Evolutionary conservation across 139 green algal species (phyloP).

Genomic region (Marvania coccoides): DNA sequence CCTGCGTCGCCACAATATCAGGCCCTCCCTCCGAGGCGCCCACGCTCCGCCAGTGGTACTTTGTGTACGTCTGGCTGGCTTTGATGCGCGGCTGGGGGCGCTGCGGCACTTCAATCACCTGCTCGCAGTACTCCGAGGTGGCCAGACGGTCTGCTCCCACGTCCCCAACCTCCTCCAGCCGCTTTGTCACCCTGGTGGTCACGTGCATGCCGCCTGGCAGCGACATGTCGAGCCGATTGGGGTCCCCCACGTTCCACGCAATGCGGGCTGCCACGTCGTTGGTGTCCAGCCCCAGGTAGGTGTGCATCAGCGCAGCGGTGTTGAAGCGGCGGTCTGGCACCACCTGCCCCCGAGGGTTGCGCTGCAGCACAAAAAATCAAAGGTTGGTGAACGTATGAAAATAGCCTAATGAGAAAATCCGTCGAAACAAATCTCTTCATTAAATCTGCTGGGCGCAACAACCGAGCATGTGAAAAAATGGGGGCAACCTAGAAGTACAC

Average conservation of each 20-base stretch:
- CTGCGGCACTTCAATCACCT: conserved; percentile 20
- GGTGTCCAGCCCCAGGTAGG: conserved; percentile 33
- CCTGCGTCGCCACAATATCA: conserved; percentile 70
- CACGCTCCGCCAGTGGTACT: conserved; percentile 65
- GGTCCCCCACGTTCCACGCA: conserved; percentile 56
- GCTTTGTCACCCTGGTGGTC: conserved; percentile 48
- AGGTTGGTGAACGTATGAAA: no score
- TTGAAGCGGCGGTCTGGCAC: conserved; percentile 74
- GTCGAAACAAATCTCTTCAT: not conserved
- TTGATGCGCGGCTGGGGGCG: conserved; percentile 45
- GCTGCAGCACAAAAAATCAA: not conserved
- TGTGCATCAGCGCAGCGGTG: conserved; percentile 50
- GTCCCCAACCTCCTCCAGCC: conserved; percentile 24
- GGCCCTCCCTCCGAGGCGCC: conserved; percentile 19
- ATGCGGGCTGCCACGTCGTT: conserved; percentile 35
- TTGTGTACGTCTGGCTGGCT: conserved; percentile 78
- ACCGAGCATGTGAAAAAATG: conserved; percentile 5
- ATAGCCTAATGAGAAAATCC: not conserved
- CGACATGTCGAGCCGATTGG: conserved; percentile 52
- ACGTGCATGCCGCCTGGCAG: conserved; percentile 31
- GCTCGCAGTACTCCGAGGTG: conserved; percentile 69
- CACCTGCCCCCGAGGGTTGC: conserved; percentile 45
- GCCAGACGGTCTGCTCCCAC: conserved; percentile 37
- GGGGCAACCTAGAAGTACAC: no score
- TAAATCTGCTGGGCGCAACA: no score